These are phyloP conservation scores for Lentithecium fluviatile DNA, from an alignment of 495 filamentous ascomycete species.

Conservation along the genomic window DNA sequence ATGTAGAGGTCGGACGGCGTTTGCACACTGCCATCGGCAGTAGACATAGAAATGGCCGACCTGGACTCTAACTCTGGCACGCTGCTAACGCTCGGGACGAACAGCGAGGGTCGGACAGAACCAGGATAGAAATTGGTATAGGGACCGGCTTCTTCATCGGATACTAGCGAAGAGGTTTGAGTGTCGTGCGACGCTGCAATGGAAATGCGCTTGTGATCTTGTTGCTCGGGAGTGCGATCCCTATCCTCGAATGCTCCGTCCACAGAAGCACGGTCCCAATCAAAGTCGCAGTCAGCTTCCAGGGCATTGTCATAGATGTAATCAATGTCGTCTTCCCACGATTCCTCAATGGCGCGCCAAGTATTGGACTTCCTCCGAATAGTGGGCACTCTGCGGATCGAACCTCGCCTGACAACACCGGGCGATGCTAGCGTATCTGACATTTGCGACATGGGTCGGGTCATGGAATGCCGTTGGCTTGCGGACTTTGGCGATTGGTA, in stretches of 20 bases:
- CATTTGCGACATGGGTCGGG: constrained; percentile 37
- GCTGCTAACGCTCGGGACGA: constrained; percentile 28
- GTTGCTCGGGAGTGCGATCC: constrained; percentile 23
- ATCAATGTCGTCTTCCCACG: constrained; percentile 93
- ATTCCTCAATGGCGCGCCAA: constrained; percentile 52
- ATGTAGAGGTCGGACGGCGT: constrained; percentile 30
- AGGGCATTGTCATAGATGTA: constrained; percentile 90
- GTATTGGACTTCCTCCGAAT: constrained; percentile 27
- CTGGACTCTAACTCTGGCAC: constrained; percentile 32
- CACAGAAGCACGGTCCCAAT: constrained; percentile 62
- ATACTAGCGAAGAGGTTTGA: not conserved
- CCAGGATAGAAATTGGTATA: constrained; percentile 17
- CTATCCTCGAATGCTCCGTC: constrained; percentile 19
- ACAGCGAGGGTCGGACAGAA: constrained; percentile 22
- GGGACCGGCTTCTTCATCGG: constrained; percentile 5
- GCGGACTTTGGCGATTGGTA: constrained; percentile 18
- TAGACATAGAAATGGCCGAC: constrained; percentile 31
- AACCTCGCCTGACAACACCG: constrained; percentile 5
- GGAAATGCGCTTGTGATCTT: constrained; percentile 11
- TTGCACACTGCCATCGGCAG: constrained; percentile 21
- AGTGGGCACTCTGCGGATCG: constrained; percentile 13
- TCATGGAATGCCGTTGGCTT: constrained; percentile 18
- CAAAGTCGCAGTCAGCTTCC: constrained; percentile 86
- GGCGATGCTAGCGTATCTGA: constrained; percentile 37
- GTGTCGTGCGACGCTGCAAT: constrained; percentile 1